phyloP scores from a whole-genome alignment of 495 filamentous ascomycete genomes.

The Hyaloscypha finlandica region DNA sequence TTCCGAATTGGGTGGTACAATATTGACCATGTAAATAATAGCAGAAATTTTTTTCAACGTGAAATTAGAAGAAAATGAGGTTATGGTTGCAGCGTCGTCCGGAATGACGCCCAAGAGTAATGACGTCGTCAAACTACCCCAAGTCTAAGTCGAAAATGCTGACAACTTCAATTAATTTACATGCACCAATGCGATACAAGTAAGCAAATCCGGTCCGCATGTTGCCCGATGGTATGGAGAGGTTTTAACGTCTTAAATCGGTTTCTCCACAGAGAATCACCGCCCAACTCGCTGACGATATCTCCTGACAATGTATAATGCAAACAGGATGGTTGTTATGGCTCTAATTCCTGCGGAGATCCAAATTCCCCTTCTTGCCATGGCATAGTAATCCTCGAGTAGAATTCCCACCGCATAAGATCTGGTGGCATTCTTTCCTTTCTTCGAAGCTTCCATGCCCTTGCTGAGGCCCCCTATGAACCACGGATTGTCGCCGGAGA shows the following conservation, averaged over 20 bases:
- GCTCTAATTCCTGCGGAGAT: slow-evolving; percentile 48
- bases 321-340: slow-evolving; percentile 24
- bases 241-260: too few species aligned
- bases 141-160: too few species aligned
- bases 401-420: slow-evolving; percentile 58
- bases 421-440: slow-evolving; percentile 23
- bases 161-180: too few species aligned
- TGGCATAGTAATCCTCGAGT: slow-evolving; percentile 70
- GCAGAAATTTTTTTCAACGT: not conserved
- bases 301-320: slow-evolving; percentile 29
- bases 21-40: not conserved
- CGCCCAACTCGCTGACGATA: not conserved
- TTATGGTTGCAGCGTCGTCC: not conserved
- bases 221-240: too few species aligned
- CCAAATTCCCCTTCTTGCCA: slow-evolving; percentile 59
- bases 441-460: slow-evolving; percentile 18
- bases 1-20: not conserved
- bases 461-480: slow-evolving; percentile 24
- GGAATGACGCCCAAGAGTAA: not conserved
- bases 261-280: not conserved
- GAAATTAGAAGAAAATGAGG: not conserved
- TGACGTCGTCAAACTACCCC: not conserved
- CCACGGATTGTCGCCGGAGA: slow-evolving; percentile 32
- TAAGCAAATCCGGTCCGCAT: too few species aligned
- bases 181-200: too few species aligned